Conservation (phyloP, 768 basidiomycete species). For the Boletus subparvulus region DNA sequence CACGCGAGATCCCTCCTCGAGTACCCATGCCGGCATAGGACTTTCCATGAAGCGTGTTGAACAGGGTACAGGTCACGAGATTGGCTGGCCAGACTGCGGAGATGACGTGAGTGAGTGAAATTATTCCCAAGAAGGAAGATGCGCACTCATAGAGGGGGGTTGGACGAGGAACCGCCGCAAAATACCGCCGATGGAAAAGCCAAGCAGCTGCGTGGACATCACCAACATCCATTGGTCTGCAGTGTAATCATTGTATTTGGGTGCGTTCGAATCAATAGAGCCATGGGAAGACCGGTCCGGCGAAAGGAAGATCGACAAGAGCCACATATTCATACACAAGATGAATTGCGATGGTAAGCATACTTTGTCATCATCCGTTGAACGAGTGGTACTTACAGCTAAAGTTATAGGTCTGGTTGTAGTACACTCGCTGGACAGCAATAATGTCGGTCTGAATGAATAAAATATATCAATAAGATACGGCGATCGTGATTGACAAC, state of each 20-base stretch:
- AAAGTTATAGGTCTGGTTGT: slow-evolving; percentile 58
- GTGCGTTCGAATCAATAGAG: background rate
- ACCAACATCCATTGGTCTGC: slow-evolving; percentile 60
- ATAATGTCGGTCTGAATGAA: slow-evolving; percentile 57
- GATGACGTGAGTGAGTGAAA: slow-evolving; percentile 27
- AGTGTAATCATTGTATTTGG: background rate
- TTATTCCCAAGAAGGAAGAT: background rate
- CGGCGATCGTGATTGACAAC: background rate
- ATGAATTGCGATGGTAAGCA: background rate
- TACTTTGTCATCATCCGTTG: background rate
- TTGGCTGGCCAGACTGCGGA: slow-evolving; percentile 71
- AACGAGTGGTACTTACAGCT: slow-evolving; percentile 32
- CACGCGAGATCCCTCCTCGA: slow-evolving; percentile 50
- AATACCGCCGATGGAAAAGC: slow-evolving; percentile 61
- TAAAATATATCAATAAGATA: background rate
- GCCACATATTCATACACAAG: background rate
- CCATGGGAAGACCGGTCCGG: background rate
- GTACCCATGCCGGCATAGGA: slow-evolving; percentile 42
- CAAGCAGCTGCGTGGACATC: slow-evolving; percentile 71
- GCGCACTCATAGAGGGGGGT: slow-evolving; percentile 63
- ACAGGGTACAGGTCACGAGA: slow-evolving; percentile 66
- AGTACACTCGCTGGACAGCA: slow-evolving; percentile 71
- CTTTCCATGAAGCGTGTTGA: slow-evolving; percentile 71
- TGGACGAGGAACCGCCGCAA: slow-evolving; percentile 60
- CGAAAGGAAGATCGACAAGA: background rate